Conservation (phyloP, 2,329 filamentous ascomycete genomes). For the Teratosphaeriaceae sp. region DNA sequence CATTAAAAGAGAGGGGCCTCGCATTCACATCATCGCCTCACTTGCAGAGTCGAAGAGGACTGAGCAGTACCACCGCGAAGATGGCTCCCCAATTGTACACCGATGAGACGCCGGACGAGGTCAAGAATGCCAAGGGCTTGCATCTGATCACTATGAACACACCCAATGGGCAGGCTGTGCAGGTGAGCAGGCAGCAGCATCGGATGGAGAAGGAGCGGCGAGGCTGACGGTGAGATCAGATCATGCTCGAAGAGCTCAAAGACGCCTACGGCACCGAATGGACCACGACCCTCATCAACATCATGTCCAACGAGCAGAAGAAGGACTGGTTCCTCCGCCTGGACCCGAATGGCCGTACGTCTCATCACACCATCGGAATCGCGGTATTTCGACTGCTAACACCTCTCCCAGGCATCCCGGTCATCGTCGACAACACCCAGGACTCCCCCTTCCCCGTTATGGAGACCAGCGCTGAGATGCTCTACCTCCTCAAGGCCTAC, state of each 20-base stretch:
- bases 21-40: not conserved
- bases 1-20: too few species aligned
- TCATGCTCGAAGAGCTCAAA: conserved; percentile 50
- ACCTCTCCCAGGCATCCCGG: too few species aligned
- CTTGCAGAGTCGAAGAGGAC: not conserved
- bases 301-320: conserved; percentile 49
- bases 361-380: too few species aligned
- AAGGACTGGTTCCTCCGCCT: conserved; percentile 50
- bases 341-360: too few species aligned
- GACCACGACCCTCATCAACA: conserved; percentile 44
- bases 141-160: conserved; percentile 47
- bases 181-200: conserved; percentile 13
- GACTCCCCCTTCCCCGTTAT: conserved; percentile 46
- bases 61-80: conserved; percentile 7
- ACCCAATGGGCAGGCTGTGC: conserved; percentile 46
- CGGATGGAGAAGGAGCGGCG: conserved; percentile 42
- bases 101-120: conserved; percentile 38
- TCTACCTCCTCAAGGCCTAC: conserved; percentile 45
- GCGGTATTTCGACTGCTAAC: too few species aligned
- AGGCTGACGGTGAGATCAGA: conserved; percentile 32
- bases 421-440: conserved; percentile 45
- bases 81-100: conserved; percentile 39
- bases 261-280: conserved; percentile 44
- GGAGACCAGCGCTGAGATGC: conserved; percentile 48
- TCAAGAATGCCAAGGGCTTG: conserved; percentile 45